phyloP scores from a whole-genome alignment of 2,329 filamentous ascomycete species.

The Penicillium rolfsii region DNA sequence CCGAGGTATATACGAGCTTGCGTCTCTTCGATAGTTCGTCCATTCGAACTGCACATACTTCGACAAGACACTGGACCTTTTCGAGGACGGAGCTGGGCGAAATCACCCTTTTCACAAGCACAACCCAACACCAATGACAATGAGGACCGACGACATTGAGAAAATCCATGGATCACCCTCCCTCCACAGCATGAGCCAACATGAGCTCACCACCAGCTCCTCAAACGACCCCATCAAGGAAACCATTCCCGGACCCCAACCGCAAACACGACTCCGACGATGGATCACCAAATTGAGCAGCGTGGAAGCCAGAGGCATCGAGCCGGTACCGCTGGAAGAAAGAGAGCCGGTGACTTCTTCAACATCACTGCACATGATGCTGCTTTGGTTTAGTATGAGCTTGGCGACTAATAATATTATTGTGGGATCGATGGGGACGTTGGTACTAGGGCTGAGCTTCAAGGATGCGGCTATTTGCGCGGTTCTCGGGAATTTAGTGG shows the following conservation, averaged over 20 bases:
- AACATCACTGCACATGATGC: constrained; percentile 35
- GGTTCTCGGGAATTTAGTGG: constrained; percentile 43
- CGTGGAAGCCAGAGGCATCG: constrained; percentile 34
- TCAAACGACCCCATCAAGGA: constrained; percentile 20
- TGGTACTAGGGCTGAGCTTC: constrained; percentile 46
- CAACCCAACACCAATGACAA: constrained; percentile 6
- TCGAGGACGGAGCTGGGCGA: background rate
- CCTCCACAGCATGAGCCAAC: constrained; percentile 29
- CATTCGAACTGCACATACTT: background rate
- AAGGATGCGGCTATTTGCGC: constrained; percentile 45
- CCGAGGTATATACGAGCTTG: background rate
- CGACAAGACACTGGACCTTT: background rate
- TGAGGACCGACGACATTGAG: constrained; percentile 31
- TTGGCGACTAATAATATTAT: constrained; percentile 48
- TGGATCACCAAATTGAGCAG: constrained; percentile 31
- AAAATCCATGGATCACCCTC: constrained; percentile 32
- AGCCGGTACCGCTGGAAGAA: constrained; percentile 34
- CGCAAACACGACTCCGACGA: constrained; percentile 26
- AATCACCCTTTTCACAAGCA: background rate
- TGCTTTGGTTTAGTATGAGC: constrained; percentile 47
- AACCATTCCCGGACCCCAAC: constrained; percentile 6
- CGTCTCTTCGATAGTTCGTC: background rate
- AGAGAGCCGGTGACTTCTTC: constrained; percentile 32
- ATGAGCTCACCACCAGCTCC: constrained; percentile 25
- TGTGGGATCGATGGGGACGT: constrained; percentile 48